Evolutionary conservation across 768 basidiomycete species (phyloP).

Genomic region (Macrolepiota fuliginosa): DNA sequence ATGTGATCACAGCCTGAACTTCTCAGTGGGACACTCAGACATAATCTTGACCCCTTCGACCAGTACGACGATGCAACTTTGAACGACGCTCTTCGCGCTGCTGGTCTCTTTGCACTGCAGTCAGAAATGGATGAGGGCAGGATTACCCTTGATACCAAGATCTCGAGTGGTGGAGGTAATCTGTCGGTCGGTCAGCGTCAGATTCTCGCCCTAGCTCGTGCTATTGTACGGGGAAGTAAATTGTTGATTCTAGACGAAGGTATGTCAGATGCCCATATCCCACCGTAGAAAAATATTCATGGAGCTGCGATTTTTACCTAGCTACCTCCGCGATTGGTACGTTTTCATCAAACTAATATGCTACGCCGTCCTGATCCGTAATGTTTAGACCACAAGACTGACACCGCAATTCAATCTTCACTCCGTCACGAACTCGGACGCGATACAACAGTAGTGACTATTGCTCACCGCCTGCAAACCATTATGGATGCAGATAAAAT

Average conservation of each 20-base stretch:
- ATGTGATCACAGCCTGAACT: slow-evolving; percentile 26
- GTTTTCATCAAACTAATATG: neutral
- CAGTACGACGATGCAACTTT: slow-evolving; percentile 46
- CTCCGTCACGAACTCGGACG: slow-evolving; percentile 61
- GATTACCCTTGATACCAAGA: slow-evolving; percentile 41
- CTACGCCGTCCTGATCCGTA: neutral
- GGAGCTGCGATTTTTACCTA: slow-evolving; percentile 15
- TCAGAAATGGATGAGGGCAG: slow-evolving; percentile 44
- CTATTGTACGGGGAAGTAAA: slow-evolving; percentile 49
- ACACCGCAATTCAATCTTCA: slow-evolving; percentile 64
- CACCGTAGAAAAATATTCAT: neutral
- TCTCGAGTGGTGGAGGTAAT: slow-evolving; percentile 57
- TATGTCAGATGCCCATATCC: slow-evolving; percentile 19
- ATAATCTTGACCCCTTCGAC: slow-evolving; percentile 60
- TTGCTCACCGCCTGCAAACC: slow-evolving; percentile 67
- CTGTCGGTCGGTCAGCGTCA: slow-evolving; percentile 75
- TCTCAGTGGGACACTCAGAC: slow-evolving; percentile 41
- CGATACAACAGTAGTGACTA: slow-evolving; percentile 57
- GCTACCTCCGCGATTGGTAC: slow-evolving; percentile 43
- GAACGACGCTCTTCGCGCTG: slow-evolving; percentile 35
- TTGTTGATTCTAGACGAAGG: slow-evolving; percentile 63
- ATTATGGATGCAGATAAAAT: slow-evolving; percentile 61
- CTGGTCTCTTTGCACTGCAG: slow-evolving; percentile 34
- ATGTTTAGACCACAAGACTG: slow-evolving; percentile 49
- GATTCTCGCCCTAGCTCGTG: slow-evolving; percentile 59